phyloP scores from a whole-genome alignment of 2,329 filamentous ascomycete genomes.

The Ceratocystis huliohia region DNA sequence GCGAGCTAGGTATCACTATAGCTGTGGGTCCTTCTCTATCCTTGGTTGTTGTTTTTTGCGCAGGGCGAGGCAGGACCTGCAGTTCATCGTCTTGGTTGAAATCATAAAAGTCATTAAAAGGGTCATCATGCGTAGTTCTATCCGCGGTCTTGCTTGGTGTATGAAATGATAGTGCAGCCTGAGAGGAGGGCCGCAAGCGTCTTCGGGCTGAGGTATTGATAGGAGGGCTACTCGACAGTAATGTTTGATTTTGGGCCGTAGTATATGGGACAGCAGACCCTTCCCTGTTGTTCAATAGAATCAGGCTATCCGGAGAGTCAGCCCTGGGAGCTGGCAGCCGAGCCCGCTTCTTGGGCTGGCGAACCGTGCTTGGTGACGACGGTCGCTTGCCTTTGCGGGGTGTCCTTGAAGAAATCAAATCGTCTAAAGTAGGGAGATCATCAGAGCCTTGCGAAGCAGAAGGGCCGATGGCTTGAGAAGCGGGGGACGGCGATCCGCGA shows the following conservation, averaged over 20 bases:
- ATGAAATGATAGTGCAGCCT: not conserved
- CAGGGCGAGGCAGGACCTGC: not conserved
- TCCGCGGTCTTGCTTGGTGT: not conserved
- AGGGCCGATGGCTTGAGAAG: not conserved
- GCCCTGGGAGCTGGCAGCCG: not conserved
- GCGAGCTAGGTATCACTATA: slow-evolving; percentile 13
- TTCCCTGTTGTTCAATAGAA: not conserved
- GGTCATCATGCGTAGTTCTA: slow-evolving; percentile 10
- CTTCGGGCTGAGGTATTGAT: slow-evolving; percentile 9
- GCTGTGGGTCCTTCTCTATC: not conserved
- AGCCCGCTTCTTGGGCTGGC: slow-evolving; percentile 8
- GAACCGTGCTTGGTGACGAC: slow-evolving; percentile 13
- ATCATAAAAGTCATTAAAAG: slow-evolving; percentile 22
- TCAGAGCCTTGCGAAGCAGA: slow-evolving; percentile 17
- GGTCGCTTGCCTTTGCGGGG: slow-evolving; percentile 13
- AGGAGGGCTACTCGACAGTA: slow-evolving; percentile 19
- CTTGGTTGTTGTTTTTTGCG: not conserved
- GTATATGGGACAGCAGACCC: not conserved
- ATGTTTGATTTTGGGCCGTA: not conserved
- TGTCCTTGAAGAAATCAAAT: not conserved
- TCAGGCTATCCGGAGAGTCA: slow-evolving; percentile 14
- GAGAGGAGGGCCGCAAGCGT: slow-evolving; percentile 14
- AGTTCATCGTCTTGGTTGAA: slow-evolving; percentile 5
- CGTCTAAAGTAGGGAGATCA: slow-evolving; percentile 17
- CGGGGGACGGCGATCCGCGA: not conserved